Evolutionary conservation across 2,329 filamentous ascomycete genomes (phyloP).

Genomic region (Scedosporium minutisporum): DNA sequence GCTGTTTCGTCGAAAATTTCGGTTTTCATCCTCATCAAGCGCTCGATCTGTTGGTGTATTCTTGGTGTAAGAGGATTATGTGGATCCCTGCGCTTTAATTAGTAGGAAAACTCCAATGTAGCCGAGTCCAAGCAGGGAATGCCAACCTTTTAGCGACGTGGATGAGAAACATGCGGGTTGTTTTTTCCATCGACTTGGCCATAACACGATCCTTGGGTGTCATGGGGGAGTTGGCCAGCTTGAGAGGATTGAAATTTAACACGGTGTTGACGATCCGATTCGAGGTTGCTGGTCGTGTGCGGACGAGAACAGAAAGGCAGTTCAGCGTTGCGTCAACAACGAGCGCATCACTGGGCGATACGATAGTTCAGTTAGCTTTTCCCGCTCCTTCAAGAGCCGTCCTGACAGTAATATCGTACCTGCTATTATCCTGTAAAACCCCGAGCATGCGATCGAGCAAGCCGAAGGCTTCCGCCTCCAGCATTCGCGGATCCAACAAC

Average conservation of each 20-base stretch:
- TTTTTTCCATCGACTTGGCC: constrained; percentile 91
- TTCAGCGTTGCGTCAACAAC: constrained; percentile 88
- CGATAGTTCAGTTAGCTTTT: constrained; percentile 5
- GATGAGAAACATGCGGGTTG: constrained; percentile 70
- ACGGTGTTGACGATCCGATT: constrained; percentile 80
- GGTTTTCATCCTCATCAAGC: constrained; percentile 65
- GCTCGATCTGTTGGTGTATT: constrained; percentile 81
- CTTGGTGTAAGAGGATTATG: constrained; percentile 64
- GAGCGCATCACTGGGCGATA: constrained; percentile 60
- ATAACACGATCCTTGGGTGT: constrained; percentile 72
- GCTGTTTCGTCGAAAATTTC: constrained; percentile 72
- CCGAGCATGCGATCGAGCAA: constrained; percentile 80
- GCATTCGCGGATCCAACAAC: constrained; percentile 64
- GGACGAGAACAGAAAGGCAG: constrained; percentile 71
- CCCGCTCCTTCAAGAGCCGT: background rate
- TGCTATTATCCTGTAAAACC: constrained; percentile 77
- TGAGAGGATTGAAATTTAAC: constrained; percentile 85
- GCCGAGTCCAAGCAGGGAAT: background rate
- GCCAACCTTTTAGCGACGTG: constrained; percentile 70
- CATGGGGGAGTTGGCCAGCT: constrained; percentile 65
- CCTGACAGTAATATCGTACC: constrained; percentile 42
- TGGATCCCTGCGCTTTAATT: constrained; percentile 51
- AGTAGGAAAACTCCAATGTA: background rate
- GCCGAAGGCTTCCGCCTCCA: constrained; percentile 89
- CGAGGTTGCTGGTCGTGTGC: constrained; percentile 68